Percentiles rank a stretch among this genome's conserved stretches.
These are phyloP conservation scores for Ramalina intermedia DNA, from an alignment of 495 filamentous ascomycete species.

Conservation along the genomic window DNA sequence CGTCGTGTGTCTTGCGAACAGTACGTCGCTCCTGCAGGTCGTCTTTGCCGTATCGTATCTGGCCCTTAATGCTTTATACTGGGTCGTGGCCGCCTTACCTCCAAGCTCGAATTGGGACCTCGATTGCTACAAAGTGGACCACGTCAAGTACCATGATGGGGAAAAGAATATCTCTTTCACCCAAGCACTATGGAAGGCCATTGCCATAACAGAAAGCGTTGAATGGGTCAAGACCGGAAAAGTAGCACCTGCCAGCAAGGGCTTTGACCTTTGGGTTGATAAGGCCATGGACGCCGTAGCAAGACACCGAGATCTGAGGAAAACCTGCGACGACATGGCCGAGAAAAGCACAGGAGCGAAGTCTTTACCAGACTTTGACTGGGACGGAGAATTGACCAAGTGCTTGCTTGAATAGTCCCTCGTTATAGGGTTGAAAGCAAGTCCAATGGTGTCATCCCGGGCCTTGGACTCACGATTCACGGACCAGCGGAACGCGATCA, in stretches of 20 bases:
- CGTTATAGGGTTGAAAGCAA: no score
- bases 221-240: conserved; percentile 23
- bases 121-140: conserved; percentile 20
- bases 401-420: conserved; percentile 1
- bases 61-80: conserved; percentile 29
- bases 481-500: no score
- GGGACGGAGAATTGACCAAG: conserved; percentile 3
- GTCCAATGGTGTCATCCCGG: no score
- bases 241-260: conserved; percentile 23
- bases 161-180: conserved; percentile 23
- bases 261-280: conserved; percentile 26
- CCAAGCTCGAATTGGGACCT: conserved; percentile 26
- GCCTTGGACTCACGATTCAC: no score
- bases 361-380: conserved; percentile 6
- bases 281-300: conserved; percentile 15
- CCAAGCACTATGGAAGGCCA: conserved; percentile 29
- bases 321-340: neutral
- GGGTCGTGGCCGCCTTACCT: conserved; percentile 31
- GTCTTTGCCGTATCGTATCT: conserved; percentile 29
- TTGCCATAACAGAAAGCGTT: conserved; percentile 23
- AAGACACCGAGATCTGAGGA: neutral
- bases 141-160: conserved; percentile 16
- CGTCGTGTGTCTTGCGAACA: conserved; percentile 30
- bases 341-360: neutral
- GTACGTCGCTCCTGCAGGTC: conserved; percentile 24